Percentiles rank a stretch among this genome's conserved stretches.
Evolutionary conservation across 805 yeast genomes (phyloP).

Genomic region (Candida incommunis): DNA sequence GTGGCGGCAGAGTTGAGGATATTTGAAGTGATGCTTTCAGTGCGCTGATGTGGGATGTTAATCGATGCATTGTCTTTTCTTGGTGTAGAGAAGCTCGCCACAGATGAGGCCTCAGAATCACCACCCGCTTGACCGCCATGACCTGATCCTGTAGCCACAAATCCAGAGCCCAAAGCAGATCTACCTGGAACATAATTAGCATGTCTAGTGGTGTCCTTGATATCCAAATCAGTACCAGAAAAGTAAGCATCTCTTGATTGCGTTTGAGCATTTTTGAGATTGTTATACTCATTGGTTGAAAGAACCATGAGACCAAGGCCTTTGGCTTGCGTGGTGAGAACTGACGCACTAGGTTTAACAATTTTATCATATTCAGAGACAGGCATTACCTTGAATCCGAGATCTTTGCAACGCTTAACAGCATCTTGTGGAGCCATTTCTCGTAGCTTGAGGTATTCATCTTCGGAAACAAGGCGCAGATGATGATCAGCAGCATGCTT

Average conservation of each 20-base stretch:
- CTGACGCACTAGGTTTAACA: background rate
- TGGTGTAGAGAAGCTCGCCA: background rate
- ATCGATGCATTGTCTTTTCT: background rate
- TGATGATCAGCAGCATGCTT: slow-evolving; percentile 1
- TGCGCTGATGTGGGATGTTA: background rate
- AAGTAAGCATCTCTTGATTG: background rate
- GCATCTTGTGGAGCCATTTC: background rate
- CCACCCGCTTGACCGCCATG: too few relatives aligned
- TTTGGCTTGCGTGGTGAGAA: slow-evolving; percentile 5
- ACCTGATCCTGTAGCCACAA: background rate
- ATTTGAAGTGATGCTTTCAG: background rate
- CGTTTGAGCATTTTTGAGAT: background rate
- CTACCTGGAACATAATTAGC: background rate
- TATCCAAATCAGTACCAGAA: slow-evolving; percentile 19
- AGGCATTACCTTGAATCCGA: background rate
- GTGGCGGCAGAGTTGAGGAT: background rate
- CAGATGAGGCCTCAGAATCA: background rate
- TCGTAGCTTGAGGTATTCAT: background rate
- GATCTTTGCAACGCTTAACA: background rate
- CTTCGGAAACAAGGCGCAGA: slow-evolving; percentile 1
- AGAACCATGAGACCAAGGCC: slow-evolving; percentile 11
- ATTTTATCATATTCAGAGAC: background rate
- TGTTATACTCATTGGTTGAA: slow-evolving; percentile 8
- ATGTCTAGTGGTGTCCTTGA: slow-evolving; percentile 37
- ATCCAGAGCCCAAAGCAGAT: background rate